Evolutionary conservation across 352 stramenopile genomes (phyloP), one percentile per base, ranked within the genome.

Genomic region (Globisporangium uncinulatum): DNA sequence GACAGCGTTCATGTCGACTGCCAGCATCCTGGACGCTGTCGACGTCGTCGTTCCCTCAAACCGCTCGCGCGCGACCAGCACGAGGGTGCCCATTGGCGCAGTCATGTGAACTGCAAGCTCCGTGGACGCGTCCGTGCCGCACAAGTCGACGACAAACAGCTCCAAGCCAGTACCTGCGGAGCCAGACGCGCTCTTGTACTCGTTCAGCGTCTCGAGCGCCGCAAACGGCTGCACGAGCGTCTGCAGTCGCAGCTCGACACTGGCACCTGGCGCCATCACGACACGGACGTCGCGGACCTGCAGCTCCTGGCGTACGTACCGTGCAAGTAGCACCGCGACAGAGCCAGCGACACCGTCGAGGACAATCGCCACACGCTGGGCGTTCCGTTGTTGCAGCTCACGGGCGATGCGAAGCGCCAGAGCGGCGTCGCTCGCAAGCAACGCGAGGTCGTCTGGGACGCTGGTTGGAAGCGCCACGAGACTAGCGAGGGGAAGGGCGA

Each of bases 1-100:
- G 7, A 92, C 69, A 2, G 68, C 46, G 44, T 92, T 92, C 73
- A 92, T 80, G 57, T 89, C 70, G 64, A 91, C 72, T 17, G 63
- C 49, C 14, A 88, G 24, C 6, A 57, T 63, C 11, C 24, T 29
- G 24, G 56, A 36, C 9, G 61, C 68, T n/a, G 6, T 43, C 3
- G 21, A 8, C 15, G 19, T n/a, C 36, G 13, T 6, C 20, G 13
- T 4, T 46, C 67, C 47, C 20, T 81, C 61, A 19, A 82, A 61
- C 3, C 70, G 58, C 6, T 51, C 59, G 20, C 67, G 59, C 21
- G 80, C 70, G 14, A 78, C 67, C 14, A 77, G 45, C 24, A 85
- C 41, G 6, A 85, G 49, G 31, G 61, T 69, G 41, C 74, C 72
- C 70, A 85, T 76, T n/a, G 74, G 68, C 50, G 71, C 70, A 45